These are phyloP conservation scores for Xylariaceae sp. DNA, from an alignment of 2,329 filamentous ascomycete genomes.

Conservation along the genomic window DNA sequence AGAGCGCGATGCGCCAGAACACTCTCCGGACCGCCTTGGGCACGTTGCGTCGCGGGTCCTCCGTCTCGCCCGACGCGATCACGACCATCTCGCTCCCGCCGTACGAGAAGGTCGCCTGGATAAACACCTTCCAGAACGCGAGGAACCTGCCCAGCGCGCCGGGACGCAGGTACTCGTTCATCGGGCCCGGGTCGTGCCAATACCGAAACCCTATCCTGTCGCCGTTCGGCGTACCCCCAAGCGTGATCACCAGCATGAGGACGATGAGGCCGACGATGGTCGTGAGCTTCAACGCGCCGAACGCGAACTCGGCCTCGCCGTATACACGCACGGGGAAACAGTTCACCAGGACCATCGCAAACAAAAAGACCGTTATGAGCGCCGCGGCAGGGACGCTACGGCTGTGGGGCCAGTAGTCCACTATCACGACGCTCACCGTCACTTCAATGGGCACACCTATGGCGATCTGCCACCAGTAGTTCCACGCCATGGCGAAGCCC, in stretches of 20 bases:
- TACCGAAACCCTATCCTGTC: slow-evolving; percentile 42
- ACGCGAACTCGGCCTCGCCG: slow-evolving; percentile 49
- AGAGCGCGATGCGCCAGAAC: slow-evolving; percentile 61
- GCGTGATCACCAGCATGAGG: slow-evolving; percentile 43
- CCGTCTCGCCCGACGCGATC: slow-evolving; percentile 50
- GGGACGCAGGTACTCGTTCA: slow-evolving; percentile 36
- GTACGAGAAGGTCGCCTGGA: slow-evolving; percentile 44
- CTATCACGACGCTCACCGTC: slow-evolving; percentile 40
- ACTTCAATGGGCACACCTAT: slow-evolving; percentile 45
- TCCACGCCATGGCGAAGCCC: slow-evolving; percentile 46
- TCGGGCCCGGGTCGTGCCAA: slow-evolving; percentile 39
- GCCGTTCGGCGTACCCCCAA: slow-evolving; percentile 40
- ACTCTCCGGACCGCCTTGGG: slow-evolving; percentile 63
- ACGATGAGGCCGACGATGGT: slow-evolving; percentile 46
- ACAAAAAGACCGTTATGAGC: slow-evolving; percentile 35
- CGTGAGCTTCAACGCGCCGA: slow-evolving; percentile 44
- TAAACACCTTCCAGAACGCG: slow-evolving; percentile 41
- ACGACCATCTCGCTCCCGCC: slow-evolving; percentile 41
- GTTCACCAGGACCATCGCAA: slow-evolving; percentile 35
- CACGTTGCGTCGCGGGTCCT: slow-evolving; percentile 56
- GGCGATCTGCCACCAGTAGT: slow-evolving; percentile 47
- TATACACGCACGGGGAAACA: slow-evolving; percentile 40
- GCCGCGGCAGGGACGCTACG: slow-evolving; percentile 22
- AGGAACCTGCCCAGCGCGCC: slow-evolving; percentile 38
- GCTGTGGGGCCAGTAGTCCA: slow-evolving; percentile 39